Base-by-base conservation (phyloP, 768 basidiomycete species). In the Tulasnella sp. region DNA sequence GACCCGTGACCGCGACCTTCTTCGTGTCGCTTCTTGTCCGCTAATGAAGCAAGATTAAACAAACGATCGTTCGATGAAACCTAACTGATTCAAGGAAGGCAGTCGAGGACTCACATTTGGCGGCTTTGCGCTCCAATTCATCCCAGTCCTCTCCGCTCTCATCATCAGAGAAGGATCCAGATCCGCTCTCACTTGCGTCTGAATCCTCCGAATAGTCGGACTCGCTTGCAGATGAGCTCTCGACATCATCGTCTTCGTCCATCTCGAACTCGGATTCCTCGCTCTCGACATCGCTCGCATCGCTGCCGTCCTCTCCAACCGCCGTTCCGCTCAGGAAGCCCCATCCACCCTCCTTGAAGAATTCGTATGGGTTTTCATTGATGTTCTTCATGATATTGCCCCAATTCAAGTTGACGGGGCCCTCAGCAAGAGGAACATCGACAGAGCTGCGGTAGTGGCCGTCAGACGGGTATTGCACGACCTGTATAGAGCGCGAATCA, bases 311-410 rank as follows among this genome's bases (percentile, higher is more conserved):
- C 40, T 88, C 92, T 78, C 87, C 83, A 40, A 82, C 89, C 13
- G 83, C 85, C 13, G 89, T 86, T 57, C 91, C 91, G 18, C 91
- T 90, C 79, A 99, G 88, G 91, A 96, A 98, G 77, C 85, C 86
- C 97, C 97, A 99, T 46, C 98, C 98, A n/a, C 95, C 96, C 72
- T 92, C 90, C 80, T 92, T 92, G 90, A 96, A 99, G 86, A 99
- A 99, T 39, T 93, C 94, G 81, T 93, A 91, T 0, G 98, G 96
- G 80, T 92, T 94, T 80, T 99, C 97, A 80, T 98, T 98, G 85
- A 98, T 91, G 51, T 95, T 96, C 85, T 98, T 99, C 95, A 99
- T 98, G 83, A 99, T 98, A 3, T 93, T 93, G 6, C 92, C 91
- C 98, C 97, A 99, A 82, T 98, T 97, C 85, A 98, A 86, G 84